Evolutionary conservation across 2,329 filamentous ascomycete species (phyloP).

Genomic region (Pseudogymnoascus sp.): DNA sequence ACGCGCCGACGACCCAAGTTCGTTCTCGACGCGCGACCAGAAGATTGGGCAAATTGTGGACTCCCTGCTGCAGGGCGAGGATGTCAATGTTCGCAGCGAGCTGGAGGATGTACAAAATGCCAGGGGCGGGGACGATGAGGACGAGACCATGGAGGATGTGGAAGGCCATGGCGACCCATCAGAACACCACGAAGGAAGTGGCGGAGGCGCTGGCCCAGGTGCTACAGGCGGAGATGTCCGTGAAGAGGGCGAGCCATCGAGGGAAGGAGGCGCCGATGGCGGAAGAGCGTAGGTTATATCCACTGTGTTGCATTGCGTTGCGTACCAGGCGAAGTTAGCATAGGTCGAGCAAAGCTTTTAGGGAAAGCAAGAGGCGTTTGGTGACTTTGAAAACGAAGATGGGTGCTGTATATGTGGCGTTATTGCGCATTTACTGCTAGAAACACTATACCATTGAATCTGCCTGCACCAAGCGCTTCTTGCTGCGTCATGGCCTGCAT

Average conservation of each 20-base stretch:
- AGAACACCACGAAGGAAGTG: slow-evolving; percentile 52
- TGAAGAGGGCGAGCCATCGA: slow-evolving; percentile 77
- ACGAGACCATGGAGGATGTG: slow-evolving; percentile 73
- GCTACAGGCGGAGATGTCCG: slow-evolving; percentile 87
- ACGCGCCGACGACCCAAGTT: slow-evolving; percentile 59
- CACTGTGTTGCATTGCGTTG: neutral
- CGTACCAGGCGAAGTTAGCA: slow-evolving; percentile 4
- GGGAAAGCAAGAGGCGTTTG: slow-evolving; percentile 9
- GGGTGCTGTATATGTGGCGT: slow-evolving; percentile 10
- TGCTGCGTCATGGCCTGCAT: neutral
- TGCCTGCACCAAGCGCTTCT: neutral
- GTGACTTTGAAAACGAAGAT: slow-evolving; percentile 5
- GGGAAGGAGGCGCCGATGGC: slow-evolving; percentile 92
- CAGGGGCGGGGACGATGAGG: slow-evolving; percentile 52
- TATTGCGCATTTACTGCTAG: slow-evolving; percentile 27
- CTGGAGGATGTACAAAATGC: slow-evolving; percentile 54
- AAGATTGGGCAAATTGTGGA: slow-evolving; percentile 87
- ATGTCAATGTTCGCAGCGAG: slow-evolving; percentile 70
- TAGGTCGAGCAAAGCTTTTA: slow-evolving; percentile 7
- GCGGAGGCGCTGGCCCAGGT: slow-evolving; percentile 74
- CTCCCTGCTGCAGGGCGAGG: slow-evolving; percentile 75
- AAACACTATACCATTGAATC: slow-evolving; percentile 16
- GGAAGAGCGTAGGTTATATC: slow-evolving; percentile 92
- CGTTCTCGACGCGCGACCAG: slow-evolving; percentile 76
- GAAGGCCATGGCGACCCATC: slow-evolving; percentile 55